Evolutionary conservation across 2,329 filamentous ascomycete genomes (phyloP).

Genomic region (Cercospora canescens): DNA sequence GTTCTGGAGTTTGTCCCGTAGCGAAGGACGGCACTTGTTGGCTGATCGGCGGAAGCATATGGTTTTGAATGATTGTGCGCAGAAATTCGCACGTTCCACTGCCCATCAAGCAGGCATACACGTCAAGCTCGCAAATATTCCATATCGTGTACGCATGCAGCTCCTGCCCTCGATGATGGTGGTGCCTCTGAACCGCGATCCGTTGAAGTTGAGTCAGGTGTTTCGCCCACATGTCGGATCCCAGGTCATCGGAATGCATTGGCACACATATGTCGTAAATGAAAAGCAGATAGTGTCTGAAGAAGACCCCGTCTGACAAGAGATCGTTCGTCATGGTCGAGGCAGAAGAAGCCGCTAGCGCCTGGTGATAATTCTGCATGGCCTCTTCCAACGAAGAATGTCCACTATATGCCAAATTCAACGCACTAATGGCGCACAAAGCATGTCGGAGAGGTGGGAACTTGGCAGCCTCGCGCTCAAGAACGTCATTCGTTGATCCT

Average conservation of each 20-base stretch:
- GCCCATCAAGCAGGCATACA: conserved; percentile 56
- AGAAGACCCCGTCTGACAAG: conserved; percentile 57
- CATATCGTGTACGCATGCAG: conserved; percentile 54
- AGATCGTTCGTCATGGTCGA: conserved; percentile 53
- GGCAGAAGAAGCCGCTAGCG: conserved; percentile 44
- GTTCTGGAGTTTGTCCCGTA: conserved; percentile 19
- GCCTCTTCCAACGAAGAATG: conserved; percentile 48
- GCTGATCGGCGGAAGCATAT: conserved; percentile 47
- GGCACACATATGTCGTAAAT: conserved; percentile 54
- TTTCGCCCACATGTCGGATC: conserved; percentile 55
- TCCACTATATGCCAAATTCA: conserved; percentile 52
- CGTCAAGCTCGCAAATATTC: conserved; percentile 56
- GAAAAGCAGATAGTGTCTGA: conserved; percentile 58
- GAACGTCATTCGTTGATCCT: conserved; percentile 27
- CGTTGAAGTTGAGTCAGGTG: conserved; percentile 55
- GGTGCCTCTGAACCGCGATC: conserved; percentile 50
- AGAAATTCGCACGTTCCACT: conserved; percentile 54
- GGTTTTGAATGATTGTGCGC: conserved; percentile 47
- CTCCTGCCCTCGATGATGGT: conserved; percentile 39
- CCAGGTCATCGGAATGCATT: conserved; percentile 29
- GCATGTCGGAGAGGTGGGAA: conserved; percentile 58
- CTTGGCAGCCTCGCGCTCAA: conserved; percentile 43
- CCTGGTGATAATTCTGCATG: conserved; percentile 57
- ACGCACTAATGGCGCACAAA: conserved; percentile 58
- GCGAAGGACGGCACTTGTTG: conserved; percentile 25